Conservation (phyloP, 2,329 filamentous ascomycete species). For the Stagonosporopsis chrysanthemi region DNA sequence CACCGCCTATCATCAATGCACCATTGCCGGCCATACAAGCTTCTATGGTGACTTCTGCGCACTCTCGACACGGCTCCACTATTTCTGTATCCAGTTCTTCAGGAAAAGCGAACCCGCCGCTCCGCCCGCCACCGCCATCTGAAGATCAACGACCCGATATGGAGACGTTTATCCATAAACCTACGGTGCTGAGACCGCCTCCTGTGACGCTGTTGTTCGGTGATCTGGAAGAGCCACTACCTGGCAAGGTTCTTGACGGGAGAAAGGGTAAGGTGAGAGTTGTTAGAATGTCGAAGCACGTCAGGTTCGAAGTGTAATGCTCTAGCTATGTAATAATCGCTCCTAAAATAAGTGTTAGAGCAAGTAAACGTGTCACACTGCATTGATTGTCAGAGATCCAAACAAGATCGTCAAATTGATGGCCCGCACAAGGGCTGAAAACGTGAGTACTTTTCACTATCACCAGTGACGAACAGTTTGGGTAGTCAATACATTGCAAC, state of each 20-base stretch:
- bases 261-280: background rate
- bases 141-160: slow-evolving; percentile 33
- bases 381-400: too few species aligned
- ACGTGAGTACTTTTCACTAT: too few species aligned
- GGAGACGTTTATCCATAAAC: slow-evolving; percentile 27
- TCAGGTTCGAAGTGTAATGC: background rate
- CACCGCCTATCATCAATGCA: slow-evolving; percentile 17
- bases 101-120: slow-evolving; percentile 17
- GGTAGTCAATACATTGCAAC: too few species aligned
- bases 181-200: slow-evolving; percentile 14
- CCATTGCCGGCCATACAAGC: slow-evolving; percentile 28
- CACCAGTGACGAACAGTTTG: too few species aligned
- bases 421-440: background rate
- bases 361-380: background rate
- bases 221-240: background rate
- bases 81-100: slow-evolving; percentile 1
- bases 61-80: background rate
- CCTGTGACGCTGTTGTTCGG: slow-evolving; percentile 12
- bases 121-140: slow-evolving; percentile 30
- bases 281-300: background rate
- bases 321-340: background rate
- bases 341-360: background rate
- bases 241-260: background rate
- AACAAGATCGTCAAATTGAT: too few species aligned
- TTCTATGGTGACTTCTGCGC: slow-evolving; percentile 25